Base-by-base conservation (phyloP, 176 grass and related monocot species). In the Pontederia paniculata region DNA sequence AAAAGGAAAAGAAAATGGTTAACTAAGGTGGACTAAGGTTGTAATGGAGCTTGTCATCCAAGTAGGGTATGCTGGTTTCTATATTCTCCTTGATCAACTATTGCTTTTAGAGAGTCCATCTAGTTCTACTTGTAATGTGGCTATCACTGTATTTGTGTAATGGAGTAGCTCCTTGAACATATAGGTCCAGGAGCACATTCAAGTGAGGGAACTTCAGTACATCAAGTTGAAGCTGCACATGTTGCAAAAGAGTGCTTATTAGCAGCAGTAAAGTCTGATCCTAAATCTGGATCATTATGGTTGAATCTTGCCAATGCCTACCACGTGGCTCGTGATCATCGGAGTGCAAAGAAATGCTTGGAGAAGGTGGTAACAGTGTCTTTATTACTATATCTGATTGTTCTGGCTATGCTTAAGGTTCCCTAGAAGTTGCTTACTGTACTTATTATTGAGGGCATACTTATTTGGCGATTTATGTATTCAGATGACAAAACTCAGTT, bases 241-340 rank as follows among this genome's bases (percentile, higher is more conserved):
- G 83, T 84, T 68, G 93, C 93, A 73, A 88, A 91, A 69, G 93
- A 84, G 57, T 97, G 93, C 66, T 73, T 90, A 57, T 68, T 88
- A 73, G 83, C 77, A 57, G 83, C 86, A 48, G 74, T 50, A n/a
- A 97, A 84, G 62, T 57, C 80, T 66, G 93, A 97, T 65, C 83
- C 86, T 54, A 84, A 83, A 76, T 67, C 83, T 59, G 86, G 83
- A 59, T 70, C 77, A 21, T 54, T 97, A 13, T 91, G 86, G 86
- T 83, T 91, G 28, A 90, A 97, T 80, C 93, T 97, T 84, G 83
- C 80, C 61, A 97, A 88, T 88, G 83, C 93, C 69, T 97, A 84
- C 74, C 70, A 79, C 74, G 75, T 97, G 59, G 65, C 73, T 77
- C 77, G 77, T 63, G 93, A 97, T 49, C 86, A 90, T 68, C 79